Base-by-base conservation (phyloP, 1,139 yeast genomes). In the Yamadazyma blattariae region DNA sequence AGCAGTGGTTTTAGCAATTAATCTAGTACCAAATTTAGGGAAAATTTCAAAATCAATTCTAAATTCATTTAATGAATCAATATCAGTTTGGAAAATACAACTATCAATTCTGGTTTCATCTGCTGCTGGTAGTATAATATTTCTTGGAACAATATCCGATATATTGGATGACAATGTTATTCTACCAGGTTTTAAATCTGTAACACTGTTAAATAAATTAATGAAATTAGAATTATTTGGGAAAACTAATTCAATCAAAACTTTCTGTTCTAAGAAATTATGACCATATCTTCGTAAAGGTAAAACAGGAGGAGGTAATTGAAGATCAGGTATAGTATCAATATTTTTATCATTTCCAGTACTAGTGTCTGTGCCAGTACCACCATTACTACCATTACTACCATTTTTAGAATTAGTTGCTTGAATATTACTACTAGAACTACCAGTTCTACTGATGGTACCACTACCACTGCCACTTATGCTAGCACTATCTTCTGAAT, bases 261-360 rank as follows among this genome's bases (percentile, higher is more conserved):
- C 88, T 52, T 86, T 88, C 54, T 83, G 87, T 52, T 92, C 97
- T 51, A 92, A 65, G 63, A 89, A 92, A 59, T 89, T 92, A 61
- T 92, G 98, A 7, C 98, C 98, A 54, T 92, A 92, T 47, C 95
- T 75, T 51, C 97, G 74, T 37, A 92, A 67, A 0, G 98, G 98
- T 33, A 92, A 78, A 36, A 92, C 88, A 9, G 98, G 98, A 1
- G 98, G 98, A 1, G 98, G 98, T 38, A 92, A 69, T 24, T 89
- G 79, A 39, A 92, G 71, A 50, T 88, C 96, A 0, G 98, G 98
- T 33, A 92, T 90, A 16, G 81, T 74, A 48, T 87, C 95, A 3
- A 74, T 62, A 36, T 71, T 78, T 21, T 43, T 46, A 8, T 38
- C 36, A 23, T 28, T 42, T 25, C 19, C 25, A 11, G 25, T 30